Conservation (phyloP, 2,329 filamentous ascomycete genomes). For the Dothidotthia symphoricarpi region DNA sequence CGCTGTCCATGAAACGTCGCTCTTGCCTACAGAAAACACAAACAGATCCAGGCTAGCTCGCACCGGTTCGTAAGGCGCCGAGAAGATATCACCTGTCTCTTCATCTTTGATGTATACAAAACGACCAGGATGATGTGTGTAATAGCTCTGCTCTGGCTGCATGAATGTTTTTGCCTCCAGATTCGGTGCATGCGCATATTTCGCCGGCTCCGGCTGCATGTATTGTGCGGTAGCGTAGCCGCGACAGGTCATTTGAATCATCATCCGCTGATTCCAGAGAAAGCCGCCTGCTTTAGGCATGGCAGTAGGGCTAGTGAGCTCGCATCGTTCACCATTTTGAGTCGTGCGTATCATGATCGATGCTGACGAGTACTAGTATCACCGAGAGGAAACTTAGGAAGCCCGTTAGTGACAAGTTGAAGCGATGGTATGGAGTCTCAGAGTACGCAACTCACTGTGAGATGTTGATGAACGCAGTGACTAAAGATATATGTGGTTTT, state of each 20-base stretch:
- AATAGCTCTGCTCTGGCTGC: conserved; percentile 61
- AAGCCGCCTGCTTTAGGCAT: conserved; percentile 58
- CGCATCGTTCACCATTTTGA: conserved; percentile 54
- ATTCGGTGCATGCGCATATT: conserved; percentile 60
- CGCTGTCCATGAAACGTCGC: conserved; percentile 55
- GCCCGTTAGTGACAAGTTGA: too few relatives aligned
- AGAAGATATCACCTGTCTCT: conserved; percentile 52
- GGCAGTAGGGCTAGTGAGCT: conserved; percentile 56
- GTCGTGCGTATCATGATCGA: conserved; percentile 41
- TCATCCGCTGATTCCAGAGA: conserved; percentile 62
- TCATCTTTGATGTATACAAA: conserved; percentile 61
- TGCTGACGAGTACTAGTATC: too few relatives aligned
- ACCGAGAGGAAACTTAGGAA: too few relatives aligned
- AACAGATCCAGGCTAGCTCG: conserved; percentile 50
- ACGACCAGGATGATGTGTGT: conserved; percentile 57
- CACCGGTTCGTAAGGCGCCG: conserved; percentile 57
- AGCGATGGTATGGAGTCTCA: too few relatives aligned
- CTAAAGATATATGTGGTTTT: too few relatives aligned
- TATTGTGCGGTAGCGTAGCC: conserved; percentile 60
- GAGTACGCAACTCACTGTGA: too few relatives aligned
- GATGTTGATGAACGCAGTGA: too few relatives aligned
- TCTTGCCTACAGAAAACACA: conserved; percentile 56
- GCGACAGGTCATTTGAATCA: conserved; percentile 60
- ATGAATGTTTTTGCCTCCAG: conserved; percentile 60
- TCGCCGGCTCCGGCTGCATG: conserved; percentile 61